Conservation (phyloP, 2,329 filamentous ascomycete species). For the Chalara sp. region DNA sequence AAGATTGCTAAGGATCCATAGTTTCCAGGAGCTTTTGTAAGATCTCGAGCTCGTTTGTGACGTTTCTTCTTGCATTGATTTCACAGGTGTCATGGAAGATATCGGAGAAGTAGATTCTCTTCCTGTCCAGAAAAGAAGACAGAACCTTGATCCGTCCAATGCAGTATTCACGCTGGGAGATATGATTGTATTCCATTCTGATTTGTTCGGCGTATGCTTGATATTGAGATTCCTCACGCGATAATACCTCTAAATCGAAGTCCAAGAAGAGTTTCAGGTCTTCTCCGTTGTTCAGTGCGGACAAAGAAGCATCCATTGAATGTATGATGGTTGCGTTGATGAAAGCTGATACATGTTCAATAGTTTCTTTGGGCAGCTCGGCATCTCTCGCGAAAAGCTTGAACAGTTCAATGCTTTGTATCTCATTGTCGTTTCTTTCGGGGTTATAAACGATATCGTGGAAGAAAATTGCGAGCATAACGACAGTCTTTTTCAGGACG, state of each 20-base stretch:
- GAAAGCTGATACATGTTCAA: not conserved
- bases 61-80: no score
- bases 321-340: not conserved
- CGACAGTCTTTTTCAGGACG: not conserved
- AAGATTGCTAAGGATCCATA: no score
- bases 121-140: not conserved
- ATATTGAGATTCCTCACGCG: not conserved
- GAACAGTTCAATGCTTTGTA: not conserved
- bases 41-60: no score
- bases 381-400: not conserved
- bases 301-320: not conserved
- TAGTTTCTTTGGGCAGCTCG: not conserved
- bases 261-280: constrained; percentile 1
- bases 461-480: not conserved
- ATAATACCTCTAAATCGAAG: constrained; percentile 1
- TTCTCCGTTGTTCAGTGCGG: not conserved
- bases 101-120: not conserved
- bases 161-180: not conserved
- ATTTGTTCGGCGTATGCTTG: not conserved
- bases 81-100: no score
- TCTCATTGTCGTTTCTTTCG: not conserved
- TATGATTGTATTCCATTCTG: not conserved
- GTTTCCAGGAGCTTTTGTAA: no score
- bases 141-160: not conserved
- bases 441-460: not conserved